Conservation (phyloP, 192 early-diverging fungal species). For the Podila clonocystis region DNA sequence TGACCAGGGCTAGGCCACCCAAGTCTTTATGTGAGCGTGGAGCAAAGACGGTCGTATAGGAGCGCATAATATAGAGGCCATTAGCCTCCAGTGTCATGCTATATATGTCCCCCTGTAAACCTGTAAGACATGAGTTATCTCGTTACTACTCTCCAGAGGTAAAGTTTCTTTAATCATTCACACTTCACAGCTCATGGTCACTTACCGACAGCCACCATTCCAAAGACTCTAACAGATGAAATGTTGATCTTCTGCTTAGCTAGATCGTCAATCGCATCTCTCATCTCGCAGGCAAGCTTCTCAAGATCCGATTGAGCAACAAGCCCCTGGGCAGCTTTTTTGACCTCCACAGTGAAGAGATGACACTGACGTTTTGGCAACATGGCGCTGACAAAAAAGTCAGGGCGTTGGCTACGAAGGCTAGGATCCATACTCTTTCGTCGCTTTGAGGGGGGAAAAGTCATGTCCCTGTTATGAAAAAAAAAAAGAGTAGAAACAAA, state of each 20-base stretch:
- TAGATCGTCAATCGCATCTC: conserved; percentile 20
- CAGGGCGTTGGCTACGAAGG: conserved; percentile 6
- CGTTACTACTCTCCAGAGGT: not conserved
- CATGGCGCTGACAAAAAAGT: conserved; percentile 9
- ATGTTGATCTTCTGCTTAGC: conserved; percentile 18
- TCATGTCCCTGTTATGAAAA: conserved; percentile 9
- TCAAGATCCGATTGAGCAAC: conserved; percentile 17
- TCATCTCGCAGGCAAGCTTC: conserved; percentile 18
- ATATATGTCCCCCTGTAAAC: not conserved
- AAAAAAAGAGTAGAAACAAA: conserved; percentile 2
- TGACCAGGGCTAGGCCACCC: not conserved
- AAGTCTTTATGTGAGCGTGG: not conserved
- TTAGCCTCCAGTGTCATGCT: not conserved
- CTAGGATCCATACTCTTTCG: conserved; percentile 7
- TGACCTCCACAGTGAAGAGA: conserved; percentile 16
- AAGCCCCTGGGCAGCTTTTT: conserved; percentile 2
- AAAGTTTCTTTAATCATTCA: not conserved
- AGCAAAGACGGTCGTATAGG: too few relatives aligned
- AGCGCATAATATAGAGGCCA: not conserved
- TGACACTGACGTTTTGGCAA: conserved; percentile 6
- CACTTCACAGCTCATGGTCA: not conserved
- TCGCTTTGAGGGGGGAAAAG: conserved; percentile 9
- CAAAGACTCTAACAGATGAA: conserved; percentile 13
- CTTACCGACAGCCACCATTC: conserved; percentile 11
- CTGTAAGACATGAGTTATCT: not conserved